Base-by-base conservation (phyloP, 169 alveolate species). In the Sarcocystis neurona region DNA sequence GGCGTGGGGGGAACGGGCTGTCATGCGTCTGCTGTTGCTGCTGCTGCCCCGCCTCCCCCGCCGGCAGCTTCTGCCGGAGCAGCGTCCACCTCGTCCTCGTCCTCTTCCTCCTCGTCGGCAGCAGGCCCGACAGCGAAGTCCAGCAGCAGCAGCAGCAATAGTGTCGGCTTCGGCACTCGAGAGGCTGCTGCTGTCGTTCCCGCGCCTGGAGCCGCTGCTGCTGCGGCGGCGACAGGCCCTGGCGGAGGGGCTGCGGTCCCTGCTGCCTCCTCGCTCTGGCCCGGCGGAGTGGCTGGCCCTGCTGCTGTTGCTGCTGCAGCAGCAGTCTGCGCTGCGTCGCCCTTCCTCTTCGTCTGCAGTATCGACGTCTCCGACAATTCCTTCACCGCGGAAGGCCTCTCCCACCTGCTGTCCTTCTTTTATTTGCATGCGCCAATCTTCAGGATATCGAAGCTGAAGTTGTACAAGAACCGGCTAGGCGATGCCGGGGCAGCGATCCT, bases 401-500 rank as follows among this genome's bases (percentile, higher is more conserved):
- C 89, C 1, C 58, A 56, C 34, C 66, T 84, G 23, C 56, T 84
- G n/a, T 60, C 79, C 0, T 84, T 66, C 72, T 47, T 84, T 12
- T 37, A 74, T 2, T 23, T 47, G 30, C 78, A 30, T 56, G 46
- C 74, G n/a, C 1, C 34, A 8, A 30, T 23, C 12, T 34, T 84
- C 10, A 60, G 72, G 1, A 34, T 84, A 15, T 37, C 47, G 39
- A 84, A 84, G 23, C 20, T 84, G 34, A 84, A 84, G 34, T 53
- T 84, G 34, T 84, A 66, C 48, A 84, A 84, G 53, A 84, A 84
- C 41, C 60, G 41, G 2, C 75, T 84, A 27, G 84, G 84, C 6
- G 84, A 84, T 37, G 84, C 84, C 8, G 89, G 89, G 4, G 89
- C 89, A 15, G 68, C 79, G 37, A 84, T 75, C 48, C 82, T 66